Base-by-base conservation (phyloP, 345 rosid genomes). In the Eucalyptus shirleyi region DNA sequence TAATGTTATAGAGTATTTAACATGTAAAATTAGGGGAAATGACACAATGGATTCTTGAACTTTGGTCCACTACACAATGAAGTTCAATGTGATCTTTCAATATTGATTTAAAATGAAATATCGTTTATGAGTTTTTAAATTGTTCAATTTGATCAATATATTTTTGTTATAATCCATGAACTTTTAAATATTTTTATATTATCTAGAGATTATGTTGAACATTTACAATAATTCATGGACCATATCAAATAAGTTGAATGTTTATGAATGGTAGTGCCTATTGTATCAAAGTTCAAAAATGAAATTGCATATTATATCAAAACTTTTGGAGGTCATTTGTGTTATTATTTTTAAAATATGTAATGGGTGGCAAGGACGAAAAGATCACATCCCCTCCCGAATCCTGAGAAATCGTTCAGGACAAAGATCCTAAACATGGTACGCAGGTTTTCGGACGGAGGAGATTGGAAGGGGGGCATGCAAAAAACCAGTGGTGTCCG, bases 261-360 rank as follows among this genome's bases (percentile, higher is more conserved):
- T 62, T 16, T 65, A 65, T n/a, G 37, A 6, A 30, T 2, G 5
- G 1, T 4, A 2, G 0, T n/a, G 11, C 10, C 1, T 0, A n/a
- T 65, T 0, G 2, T 0, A 8, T 15, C 0, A 2, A 65, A 15
- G 11, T 65, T 12, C 8, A 6, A 28, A 0, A 4, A 28, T 6
- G 8, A 30, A 13, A 62, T 30, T 62, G 1, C 3, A 62, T 12
- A 24, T 23, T 56, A 24, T 0, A 56, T 24, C 13, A 0, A 56
- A 56, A 56, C 30, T 1, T 56, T 56, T 0, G 30, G 2, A 10
- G 30, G 3, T 9, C 1, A 21, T 37, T 40, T 77, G 9, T 21
- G 5, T 2, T 37, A 6, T 40, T 40, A 6, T 40, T n/a, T 8
- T 18, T 65, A n/a, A 65, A 65, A 16, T 15, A n/a, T 15, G 40